These are phyloP conservation scores for Alternaria conjuncta DNA, from an alignment of 2,329 filamentous ascomycete species.

Conservation along the genomic window DNA sequence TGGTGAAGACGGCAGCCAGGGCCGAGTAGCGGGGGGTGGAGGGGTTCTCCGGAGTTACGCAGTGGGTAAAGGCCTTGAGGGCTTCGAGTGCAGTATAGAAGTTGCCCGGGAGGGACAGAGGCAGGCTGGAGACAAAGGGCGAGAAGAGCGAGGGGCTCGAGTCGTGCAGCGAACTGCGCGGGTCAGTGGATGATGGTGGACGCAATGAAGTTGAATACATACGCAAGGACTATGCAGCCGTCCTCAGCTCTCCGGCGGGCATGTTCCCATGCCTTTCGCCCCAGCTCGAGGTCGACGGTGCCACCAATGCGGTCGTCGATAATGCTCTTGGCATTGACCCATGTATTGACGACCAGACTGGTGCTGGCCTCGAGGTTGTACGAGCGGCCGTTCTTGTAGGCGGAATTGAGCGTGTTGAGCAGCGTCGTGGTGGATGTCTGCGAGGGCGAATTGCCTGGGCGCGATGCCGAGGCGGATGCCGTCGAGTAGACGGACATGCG, in stretches of 20 bases:
- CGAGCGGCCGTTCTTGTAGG: constrained; percentile 81
- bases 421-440: constrained; percentile 93
- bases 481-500: constrained; percentile 68
- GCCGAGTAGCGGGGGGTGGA: constrained; percentile 80
- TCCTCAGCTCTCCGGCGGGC: constrained; percentile 93
- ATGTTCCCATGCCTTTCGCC: constrained; percentile 91
- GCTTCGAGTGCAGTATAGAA: constrained; percentile 81
- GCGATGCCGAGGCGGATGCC: constrained; percentile 63
- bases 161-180: constrained; percentile 78
- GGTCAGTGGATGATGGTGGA: constrained; percentile 14
- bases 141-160: constrained; percentile 84
- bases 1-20: constrained; percentile 79
- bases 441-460: constrained; percentile 67
- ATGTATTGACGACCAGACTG: constrained; percentile 93
- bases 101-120: constrained; percentile 75
- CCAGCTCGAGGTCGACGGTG: constrained; percentile 80
- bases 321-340: constrained; percentile 79
- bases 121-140: constrained; percentile 82
- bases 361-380: constrained; percentile 88
- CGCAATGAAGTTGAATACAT: constrained; percentile 44
- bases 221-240: constrained; percentile 90
- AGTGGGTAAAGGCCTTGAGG: constrained; percentile 83
- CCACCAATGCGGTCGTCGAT: constrained; percentile 75
- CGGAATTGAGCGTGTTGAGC: constrained; percentile 88
- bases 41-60: constrained; percentile 89